Conservation (phyloP, 2,329 filamentous ascomycete genomes). For the Trichoderma endophyticum region DNA sequence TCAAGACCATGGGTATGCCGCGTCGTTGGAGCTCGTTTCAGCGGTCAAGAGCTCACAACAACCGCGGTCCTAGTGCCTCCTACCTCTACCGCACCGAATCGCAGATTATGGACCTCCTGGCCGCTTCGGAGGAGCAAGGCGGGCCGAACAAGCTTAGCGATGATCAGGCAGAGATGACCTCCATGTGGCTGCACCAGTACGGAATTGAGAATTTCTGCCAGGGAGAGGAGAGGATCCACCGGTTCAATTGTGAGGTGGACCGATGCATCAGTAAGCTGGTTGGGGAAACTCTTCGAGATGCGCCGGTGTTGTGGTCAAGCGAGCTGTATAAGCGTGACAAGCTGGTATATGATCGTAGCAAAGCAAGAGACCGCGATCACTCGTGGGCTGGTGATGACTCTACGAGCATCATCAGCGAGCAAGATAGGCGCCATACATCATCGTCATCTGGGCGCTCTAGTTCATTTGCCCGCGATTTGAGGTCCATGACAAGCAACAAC, state of each 20-base stretch:
- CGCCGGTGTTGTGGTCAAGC: conserved; percentile 88
- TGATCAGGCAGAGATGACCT: conserved; percentile 83
- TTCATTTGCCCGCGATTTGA: conserved; percentile 55
- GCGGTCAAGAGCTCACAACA: conserved; percentile 46
- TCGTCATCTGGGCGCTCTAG: conserved; percentile 45
- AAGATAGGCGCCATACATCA: conserved; percentile 46
- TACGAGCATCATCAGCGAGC: conserved; percentile 54
- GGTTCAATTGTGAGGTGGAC: conserved; percentile 87
- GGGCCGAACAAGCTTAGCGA: conserved; percentile 96
- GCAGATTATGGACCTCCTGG: conserved; percentile 83
- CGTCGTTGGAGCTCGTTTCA: conserved; percentile 54
- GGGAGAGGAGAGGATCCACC: conserved; percentile 91
- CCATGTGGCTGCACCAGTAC: conserved; percentile 75
- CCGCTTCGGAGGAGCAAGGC: conserved; percentile 76
- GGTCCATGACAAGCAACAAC: conserved; percentile 46
- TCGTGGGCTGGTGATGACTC: conserved; percentile 48
- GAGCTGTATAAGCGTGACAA: conserved; percentile 81
- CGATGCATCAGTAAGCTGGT: conserved; percentile 82
- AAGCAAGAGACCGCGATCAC: conserved; percentile 45
- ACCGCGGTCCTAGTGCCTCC: conserved; percentile 49
- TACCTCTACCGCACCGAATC: conserved; percentile 78
- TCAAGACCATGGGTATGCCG: conserved; percentile 83
- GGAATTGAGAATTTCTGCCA: conserved; percentile 90
- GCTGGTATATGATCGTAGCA: conserved; percentile 51
- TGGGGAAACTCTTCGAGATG: conserved; percentile 77